Conservation (phyloP, 148 eudicot species). For the Simmondsia chinensis region DNA sequence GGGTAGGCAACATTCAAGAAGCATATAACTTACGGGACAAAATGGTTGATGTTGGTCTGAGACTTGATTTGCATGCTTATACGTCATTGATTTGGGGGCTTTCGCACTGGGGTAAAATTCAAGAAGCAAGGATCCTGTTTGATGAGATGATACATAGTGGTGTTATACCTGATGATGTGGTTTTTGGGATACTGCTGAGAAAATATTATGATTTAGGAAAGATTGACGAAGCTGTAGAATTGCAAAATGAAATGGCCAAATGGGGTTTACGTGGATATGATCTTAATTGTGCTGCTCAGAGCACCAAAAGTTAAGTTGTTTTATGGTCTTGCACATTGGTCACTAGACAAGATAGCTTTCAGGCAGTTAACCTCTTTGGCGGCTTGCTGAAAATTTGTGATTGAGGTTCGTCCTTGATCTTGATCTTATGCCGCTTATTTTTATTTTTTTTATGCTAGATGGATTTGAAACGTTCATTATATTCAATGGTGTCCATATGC, state of each 20-base stretch:
- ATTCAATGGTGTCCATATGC: no score
- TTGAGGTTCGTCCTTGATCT: no score
- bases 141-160: constrained; percentile 74
- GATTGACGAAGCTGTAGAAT: constrained; percentile 52
- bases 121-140: constrained; percentile 54
- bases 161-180: constrained; percentile 66
- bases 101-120: constrained; percentile 35
- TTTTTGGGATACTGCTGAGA: constrained; percentile 50
- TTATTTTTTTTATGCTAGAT: no score
- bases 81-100: constrained; percentile 73
- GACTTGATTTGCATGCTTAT: constrained; percentile 71
- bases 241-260: constrained; percentile 64
- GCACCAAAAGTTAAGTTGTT: constrained; percentile 6
- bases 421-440: no score
- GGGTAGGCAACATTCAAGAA: constrained; percentile 60
- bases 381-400: no score
- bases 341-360: no score
- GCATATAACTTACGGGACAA: constrained; percentile 46
- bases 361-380: no score
- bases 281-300: constrained; percentile 15
- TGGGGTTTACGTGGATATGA: constrained; percentile 28
- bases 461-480: no score
- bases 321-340: no score
- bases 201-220: constrained; percentile 55
- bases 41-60: constrained; percentile 54